phyloP scores from a whole-genome alignment of 2,329 filamentous ascomycete species.

The Exophiala dermatitidis region DNA sequence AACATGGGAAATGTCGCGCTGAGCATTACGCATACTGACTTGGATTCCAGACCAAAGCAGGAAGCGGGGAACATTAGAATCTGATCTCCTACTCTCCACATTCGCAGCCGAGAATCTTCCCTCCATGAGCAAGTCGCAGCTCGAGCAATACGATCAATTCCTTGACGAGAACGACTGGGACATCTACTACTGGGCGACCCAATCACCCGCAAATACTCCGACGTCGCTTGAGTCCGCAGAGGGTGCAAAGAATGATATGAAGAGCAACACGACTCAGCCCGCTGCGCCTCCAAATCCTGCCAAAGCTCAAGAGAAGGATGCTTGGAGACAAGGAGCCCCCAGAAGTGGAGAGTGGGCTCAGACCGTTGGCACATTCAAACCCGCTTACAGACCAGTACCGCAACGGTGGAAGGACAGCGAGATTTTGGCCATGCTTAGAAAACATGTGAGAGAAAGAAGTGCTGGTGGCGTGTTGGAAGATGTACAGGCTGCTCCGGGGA shows the following conservation, averaged over 20 bases:
- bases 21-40: constrained; percentile 11
- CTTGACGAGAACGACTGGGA: constrained; percentile 99
- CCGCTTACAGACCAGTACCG: constrained; percentile 86
- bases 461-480: constrained; percentile 47
- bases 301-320: constrained; percentile 39
- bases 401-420: constrained; percentile 76
- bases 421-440: constrained; percentile 66
- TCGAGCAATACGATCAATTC: constrained; percentile 81
- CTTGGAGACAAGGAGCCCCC: constrained; percentile 46
- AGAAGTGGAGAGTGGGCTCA: constrained; percentile 85
- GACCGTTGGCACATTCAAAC: constrained; percentile 89
- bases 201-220: constrained; percentile 54
- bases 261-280: constrained; percentile 17
- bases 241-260: constrained; percentile 34
- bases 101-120: constrained; percentile 77
- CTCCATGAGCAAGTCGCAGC: constrained; percentile 63
- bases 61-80: constrained; percentile 92
- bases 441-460: constrained; percentile 68
- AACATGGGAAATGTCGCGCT: background rate
- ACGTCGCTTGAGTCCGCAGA: constrained; percentile 53
- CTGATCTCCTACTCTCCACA: constrained; percentile 89
- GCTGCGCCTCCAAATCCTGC: constrained; percentile 25
- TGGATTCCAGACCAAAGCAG: constrained; percentile 67
- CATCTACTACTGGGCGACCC: constrained; percentile 99
- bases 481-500: constrained; percentile 22